Percentiles rank a stretch among this genome's conserved stretches.
These are phyloP conservation scores for Pseudognaphalium luteoalbum DNA, from an alignment of 129 eudicot genomes.

Conservation along the genomic window DNA sequence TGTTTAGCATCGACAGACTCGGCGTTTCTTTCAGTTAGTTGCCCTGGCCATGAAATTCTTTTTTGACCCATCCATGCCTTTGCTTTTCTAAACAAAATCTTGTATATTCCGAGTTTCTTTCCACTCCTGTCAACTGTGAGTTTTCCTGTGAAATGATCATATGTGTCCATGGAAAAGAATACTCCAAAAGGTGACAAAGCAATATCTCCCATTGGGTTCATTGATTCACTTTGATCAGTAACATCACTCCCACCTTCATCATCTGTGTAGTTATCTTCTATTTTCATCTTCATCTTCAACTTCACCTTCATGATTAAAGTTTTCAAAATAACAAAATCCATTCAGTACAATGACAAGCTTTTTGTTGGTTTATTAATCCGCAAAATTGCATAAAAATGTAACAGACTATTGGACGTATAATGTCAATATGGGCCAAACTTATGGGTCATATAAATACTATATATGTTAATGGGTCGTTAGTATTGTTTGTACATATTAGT, in stretches of 20 bases:
- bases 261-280: constrained; percentile 31
- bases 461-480: too few relatives aligned
- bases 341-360: not conserved
- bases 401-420: too few relatives aligned
- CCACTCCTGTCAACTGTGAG: constrained; percentile 31
- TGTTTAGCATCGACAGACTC: not conserved
- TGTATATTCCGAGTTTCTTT: constrained; percentile 50
- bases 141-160: constrained; percentile 35
- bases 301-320: constrained; percentile 59
- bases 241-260: constrained; percentile 47
- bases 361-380: not conserved
- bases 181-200: constrained; percentile 45
- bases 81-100: constrained; percentile 53
- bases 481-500: too few relatives aligned
- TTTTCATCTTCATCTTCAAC: constrained; percentile 53
- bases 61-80: constrained; percentile 67
- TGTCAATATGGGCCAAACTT: too few relatives aligned
- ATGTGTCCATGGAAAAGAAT: constrained; percentile 34
- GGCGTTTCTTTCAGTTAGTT: not conserved
- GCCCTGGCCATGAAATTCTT: constrained; percentile 12
- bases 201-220: constrained; percentile 58
- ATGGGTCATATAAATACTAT: too few relatives aligned
- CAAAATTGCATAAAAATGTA: not conserved
- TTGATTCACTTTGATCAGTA: constrained; percentile 57
- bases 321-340: not conserved